A percentile compares a stretch with the other conserved stretches of the same genome.
phyloP scores from a whole-genome alignment of 768 basidiomycete genomes.

The Clavaria fumosa region DNA sequence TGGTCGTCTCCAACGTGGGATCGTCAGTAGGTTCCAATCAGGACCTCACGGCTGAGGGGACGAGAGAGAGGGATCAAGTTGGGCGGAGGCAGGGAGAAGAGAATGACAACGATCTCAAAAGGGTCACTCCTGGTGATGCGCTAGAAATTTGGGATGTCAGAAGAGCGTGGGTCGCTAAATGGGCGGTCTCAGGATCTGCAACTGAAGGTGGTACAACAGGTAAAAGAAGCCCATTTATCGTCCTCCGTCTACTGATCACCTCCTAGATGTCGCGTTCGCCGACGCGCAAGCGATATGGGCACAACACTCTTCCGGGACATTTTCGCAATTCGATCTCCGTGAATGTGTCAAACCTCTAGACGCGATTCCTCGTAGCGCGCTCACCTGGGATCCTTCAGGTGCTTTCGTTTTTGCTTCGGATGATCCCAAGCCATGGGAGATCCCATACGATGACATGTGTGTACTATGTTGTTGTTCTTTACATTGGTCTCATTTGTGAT shows the following conservation, averaged over 20 bases:
- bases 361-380: slow-evolving; percentile 42
- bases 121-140: slow-evolving; percentile 29
- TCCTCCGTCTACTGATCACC: slow-evolving; percentile 1
- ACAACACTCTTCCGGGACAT: slow-evolving; percentile 58
- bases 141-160: slow-evolving; percentile 83
- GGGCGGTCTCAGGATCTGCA: slow-evolving; percentile 50
- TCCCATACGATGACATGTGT: slow-evolving; percentile 73
- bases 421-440: slow-evolving; percentile 34
- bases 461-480: slow-evolving; percentile 12
- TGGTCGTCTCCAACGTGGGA: slow-evolving; percentile 52
- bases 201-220: slow-evolving; percentile 65
- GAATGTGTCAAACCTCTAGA: slow-evolving; percentile 50
- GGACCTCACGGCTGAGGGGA: slow-evolving; percentile 8
- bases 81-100: no score
- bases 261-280: slow-evolving; percentile 48
- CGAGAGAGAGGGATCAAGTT: background rate
- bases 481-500: slow-evolving; percentile 1
- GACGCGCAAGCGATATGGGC: slow-evolving; percentile 62
- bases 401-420: slow-evolving; percentile 55
- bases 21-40: slow-evolving; percentile 21
- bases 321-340: slow-evolving; percentile 66
- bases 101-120: slow-evolving; percentile 9
- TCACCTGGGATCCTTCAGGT: slow-evolving; percentile 54
- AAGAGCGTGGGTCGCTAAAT: slow-evolving; percentile 69
- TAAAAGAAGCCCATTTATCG: slow-evolving; percentile 17